Evolutionary conservation across 176 grass and related monocot genomes (phyloP).

Genomic region (Musa acuminata): DNA sequence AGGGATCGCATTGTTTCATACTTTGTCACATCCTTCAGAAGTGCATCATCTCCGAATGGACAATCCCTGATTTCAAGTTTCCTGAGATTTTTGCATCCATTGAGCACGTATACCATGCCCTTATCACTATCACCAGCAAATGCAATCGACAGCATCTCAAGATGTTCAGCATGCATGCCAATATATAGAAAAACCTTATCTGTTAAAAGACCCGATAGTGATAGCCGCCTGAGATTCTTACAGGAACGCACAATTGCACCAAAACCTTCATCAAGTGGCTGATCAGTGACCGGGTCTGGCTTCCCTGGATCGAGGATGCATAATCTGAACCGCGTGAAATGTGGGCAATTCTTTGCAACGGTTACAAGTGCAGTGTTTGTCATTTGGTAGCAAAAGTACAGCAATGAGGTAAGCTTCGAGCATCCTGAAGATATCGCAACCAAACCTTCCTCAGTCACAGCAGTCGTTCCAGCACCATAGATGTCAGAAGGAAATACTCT

Average conservation of each 20-base stretch:
- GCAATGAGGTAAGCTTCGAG: neutral
- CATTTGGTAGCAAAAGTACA: slow-evolving; percentile 3
- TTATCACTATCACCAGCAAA: slow-evolving; percentile 6
- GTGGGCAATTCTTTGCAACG: slow-evolving; percentile 6
- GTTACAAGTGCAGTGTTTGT: slow-evolving; percentile 1
- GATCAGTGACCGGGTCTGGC: slow-evolving; percentile 5
- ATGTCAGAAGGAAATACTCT: slow-evolving; percentile 7
- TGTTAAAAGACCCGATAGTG: neutral
- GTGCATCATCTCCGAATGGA: slow-evolving; percentile 1
- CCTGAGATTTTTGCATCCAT: slow-evolving; percentile 3
- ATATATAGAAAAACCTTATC: slow-evolving; percentile 4
- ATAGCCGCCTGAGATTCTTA: slow-evolving; percentile 1
- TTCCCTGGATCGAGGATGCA: slow-evolving; percentile 8
- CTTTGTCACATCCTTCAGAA: neutral
- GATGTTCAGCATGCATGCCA: slow-evolving; percentile 1
- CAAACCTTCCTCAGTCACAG: neutral
- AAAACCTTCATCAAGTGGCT: slow-evolving; percentile 8
- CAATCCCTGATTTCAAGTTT: slow-evolving; percentile 4
- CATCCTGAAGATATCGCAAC: slow-evolving; percentile 10
- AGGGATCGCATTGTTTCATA: slow-evolving; percentile 15
- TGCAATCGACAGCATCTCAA: slow-evolving; percentile 6
- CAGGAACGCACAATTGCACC: neutral
- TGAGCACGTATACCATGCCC: slow-evolving; percentile 9
- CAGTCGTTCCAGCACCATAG: neutral
- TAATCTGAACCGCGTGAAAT: slow-evolving; percentile 6